These are phyloP conservation scores for Metschnikowia picachoensis DNA, from an alignment of 805 yeast genomes.

Conservation along the genomic window DNA sequence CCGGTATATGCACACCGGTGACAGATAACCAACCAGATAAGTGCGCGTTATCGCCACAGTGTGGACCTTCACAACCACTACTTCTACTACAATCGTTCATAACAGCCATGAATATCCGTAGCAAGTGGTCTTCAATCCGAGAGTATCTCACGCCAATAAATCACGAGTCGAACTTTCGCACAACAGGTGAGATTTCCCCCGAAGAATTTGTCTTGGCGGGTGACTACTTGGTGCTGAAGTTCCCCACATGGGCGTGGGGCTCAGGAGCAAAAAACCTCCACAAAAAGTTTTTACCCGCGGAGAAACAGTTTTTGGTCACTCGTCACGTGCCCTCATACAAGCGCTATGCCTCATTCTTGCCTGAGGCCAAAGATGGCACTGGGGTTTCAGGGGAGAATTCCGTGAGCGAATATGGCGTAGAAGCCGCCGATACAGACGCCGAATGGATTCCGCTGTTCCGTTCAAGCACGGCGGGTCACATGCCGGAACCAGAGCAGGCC, in stretches of 20 bases:
- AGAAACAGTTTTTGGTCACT: conserved; percentile 85
- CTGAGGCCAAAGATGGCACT: conserved; percentile 18
- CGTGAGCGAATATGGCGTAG: neutral
- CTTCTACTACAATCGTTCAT: neutral
- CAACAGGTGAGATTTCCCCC: conserved; percentile 91
- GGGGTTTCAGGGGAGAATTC: neutral
- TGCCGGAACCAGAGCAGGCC: neutral
- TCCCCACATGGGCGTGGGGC: conserved; percentile 96
- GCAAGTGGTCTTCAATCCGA: conserved; percentile 71
- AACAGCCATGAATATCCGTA: conserved; percentile 16
- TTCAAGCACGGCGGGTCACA: neutral
- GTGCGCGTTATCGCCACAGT: conserved; percentile 2
- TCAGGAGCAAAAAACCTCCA: conserved; percentile 30
- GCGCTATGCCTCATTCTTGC: conserved; percentile 30
- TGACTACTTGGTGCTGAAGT: conserved; percentile 83
- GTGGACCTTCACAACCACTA: neutral
- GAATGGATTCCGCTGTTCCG: conserved; percentile 15
- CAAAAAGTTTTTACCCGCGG: conserved; percentile 74
- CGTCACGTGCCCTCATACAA: conserved; percentile 83
- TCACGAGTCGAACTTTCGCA: conserved; percentile 77
- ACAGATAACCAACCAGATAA: neutral
- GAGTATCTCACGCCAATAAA: conserved; percentile 91
- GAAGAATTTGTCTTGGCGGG: conserved; percentile 95
- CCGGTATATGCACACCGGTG: neutral
- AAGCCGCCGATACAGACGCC: conserved; percentile 1